These are phyloP conservation scores for Astrephomene gubernaculifera DNA, from an alignment of 139 green algal species.

Conservation along the genomic window DNA sequence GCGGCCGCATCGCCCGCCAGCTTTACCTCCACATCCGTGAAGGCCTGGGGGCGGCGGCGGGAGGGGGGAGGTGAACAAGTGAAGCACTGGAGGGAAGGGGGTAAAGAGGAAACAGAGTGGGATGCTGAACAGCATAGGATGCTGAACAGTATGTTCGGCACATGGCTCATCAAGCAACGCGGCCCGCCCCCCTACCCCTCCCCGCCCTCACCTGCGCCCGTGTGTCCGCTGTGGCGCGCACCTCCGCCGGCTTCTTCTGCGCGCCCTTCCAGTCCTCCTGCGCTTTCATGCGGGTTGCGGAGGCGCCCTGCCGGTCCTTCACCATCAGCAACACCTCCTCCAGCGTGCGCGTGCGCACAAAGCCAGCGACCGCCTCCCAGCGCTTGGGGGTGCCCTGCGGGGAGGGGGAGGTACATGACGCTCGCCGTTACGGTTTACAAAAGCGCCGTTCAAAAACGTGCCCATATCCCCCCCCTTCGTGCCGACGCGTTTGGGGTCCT, in stretches of 20 bases:
- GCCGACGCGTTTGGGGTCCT: not conserved
- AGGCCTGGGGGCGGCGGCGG: slow-evolving; percentile 50
- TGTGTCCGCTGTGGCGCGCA: slow-evolving; percentile 43
- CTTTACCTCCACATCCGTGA: slow-evolving; percentile 83
- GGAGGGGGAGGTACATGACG: not conserved
- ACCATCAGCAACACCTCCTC: slow-evolving; percentile 92
- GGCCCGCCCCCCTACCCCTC: not conserved
- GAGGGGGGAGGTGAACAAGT: not conserved
- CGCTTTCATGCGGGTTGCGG: slow-evolving; percentile 51
- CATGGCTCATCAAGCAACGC: not conserved
- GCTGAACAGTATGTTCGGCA: not conserved
- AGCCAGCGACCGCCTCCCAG: slow-evolving; percentile 83
- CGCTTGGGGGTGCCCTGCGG: slow-evolving; percentile 82
- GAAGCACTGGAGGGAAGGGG: no score
- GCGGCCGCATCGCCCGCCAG: slow-evolving; percentile 39
- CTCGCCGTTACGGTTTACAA: no score
- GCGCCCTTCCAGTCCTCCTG: slow-evolving; percentile 74
- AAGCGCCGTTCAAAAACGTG: no score
- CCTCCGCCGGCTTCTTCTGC: slow-evolving; percentile 71
- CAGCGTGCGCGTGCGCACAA: slow-evolving; percentile 82
- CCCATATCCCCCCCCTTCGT: no score
- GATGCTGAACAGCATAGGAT: not conserved
- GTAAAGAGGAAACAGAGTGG: no score
- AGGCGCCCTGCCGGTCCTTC: slow-evolving; percentile 75
- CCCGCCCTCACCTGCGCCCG: slow-evolving; percentile 1